phyloP scores from a whole-genome alignment of 306 rosid genomes.

The Leucaena leucocephala region DNA sequence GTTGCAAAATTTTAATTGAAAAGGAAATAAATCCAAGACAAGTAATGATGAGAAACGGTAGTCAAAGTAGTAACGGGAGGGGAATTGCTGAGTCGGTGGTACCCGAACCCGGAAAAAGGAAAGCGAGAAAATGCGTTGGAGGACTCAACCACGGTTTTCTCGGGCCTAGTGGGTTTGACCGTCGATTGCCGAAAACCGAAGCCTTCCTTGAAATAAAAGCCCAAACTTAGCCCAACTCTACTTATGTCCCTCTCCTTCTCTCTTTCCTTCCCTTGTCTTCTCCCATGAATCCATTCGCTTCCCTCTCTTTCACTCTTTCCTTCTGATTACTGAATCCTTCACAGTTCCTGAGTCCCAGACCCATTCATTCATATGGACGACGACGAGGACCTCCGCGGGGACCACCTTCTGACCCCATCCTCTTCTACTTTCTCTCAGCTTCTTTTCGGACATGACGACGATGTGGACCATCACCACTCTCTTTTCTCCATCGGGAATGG shows the following conservation, averaged over 20 bases:
- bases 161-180: conserved; percentile 89
- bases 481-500: conserved; percentile 41
- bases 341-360: not conserved
- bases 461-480: conserved; percentile 31
- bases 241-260: not conserved
- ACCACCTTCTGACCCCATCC: conserved; percentile 50
- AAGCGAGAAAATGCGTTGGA: conserved; percentile 50
- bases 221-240: conserved; percentile 42
- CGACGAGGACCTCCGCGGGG: conserved; percentile 45
- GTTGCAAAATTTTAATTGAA: no score
- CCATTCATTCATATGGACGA: conserved; percentile 39
- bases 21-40: no score
- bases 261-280: not conserved
- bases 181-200: conserved; percentile 55
- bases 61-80: not conserved
- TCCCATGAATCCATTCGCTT: not conserved
- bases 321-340: not conserved
- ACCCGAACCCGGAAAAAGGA: not conserved
- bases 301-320: conserved; percentile 13
- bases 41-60: no score
- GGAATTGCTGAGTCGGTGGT: not conserved
- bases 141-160: conserved; percentile 80
- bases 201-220: conserved; percentile 48
- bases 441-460: conserved; percentile 55
- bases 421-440: conserved; percentile 72